Evolutionary conservation across 2,329 filamentous ascomycete species (phyloP), one percentile per base, ranked within the genome.

Genomic region (Cryphonectria radicalis): DNA sequence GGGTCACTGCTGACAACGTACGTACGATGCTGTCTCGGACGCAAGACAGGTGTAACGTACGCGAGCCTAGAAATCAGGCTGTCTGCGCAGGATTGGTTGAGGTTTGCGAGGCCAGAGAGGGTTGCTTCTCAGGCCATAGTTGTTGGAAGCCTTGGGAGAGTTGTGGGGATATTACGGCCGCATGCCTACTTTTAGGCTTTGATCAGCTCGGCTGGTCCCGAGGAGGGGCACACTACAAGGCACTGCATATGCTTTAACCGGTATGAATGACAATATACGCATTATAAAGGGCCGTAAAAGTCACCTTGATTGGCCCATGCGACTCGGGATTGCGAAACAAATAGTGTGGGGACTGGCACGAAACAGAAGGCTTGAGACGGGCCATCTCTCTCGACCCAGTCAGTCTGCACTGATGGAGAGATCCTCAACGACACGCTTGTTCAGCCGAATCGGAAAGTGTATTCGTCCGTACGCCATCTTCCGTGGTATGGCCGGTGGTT

Each of bases 1-100:
- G 28, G 25, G 55, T 19, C 55, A 28, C 7, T 59, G 55, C 55
- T 59, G 55, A 59, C 55, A 32, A 17, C 25, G 3, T 59, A 35
- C 55, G 55, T 59, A 59, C 55, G 28, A 59, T 32, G 55, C 55
- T 32, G 55, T 35, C 55, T 59, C 55, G 28, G 28, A 19, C 55
- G 46, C 22, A n/a, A 10, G 14, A 19, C n/a, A 6, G 53, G 25
- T 59, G 25, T 59, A 17, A 32, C 25, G 28, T 17, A 32, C 17
- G 14, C 14, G 25, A 59, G 55, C 55, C 55, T 8, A 17, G 28
- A 32, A 59, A 59, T 19, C 14, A n/a, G 55, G 28, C 55, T 28
- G 55, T 2, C 10, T 28, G 46, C 7, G 5, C 28, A 13, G 13
- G 19, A 1, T 19, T 19, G 5, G 46, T n/a, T 50, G 46, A 7